A percentile compares a stretch with the other conserved stretches of the same genome.
Conservation (phyloP, 306 rosid genomes). For the Rubus parviflorus region DNA sequence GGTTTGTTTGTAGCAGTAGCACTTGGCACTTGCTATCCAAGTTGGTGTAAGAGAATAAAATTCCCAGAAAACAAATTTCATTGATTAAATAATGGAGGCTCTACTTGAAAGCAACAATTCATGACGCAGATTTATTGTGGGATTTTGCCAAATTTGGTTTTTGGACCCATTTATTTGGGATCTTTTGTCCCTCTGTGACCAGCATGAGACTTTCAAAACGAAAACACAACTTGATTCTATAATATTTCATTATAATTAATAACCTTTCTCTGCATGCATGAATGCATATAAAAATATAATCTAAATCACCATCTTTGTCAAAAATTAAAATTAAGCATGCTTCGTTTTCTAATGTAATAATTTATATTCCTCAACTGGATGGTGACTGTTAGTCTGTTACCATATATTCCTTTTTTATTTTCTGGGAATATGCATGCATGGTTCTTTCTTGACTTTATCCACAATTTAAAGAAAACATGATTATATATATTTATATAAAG, state of each 20-base stretch:
- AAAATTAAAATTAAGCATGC: neutral
- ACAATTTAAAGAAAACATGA: neutral
- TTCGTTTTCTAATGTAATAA: neutral
- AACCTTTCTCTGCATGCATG: neutral
- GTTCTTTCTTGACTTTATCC: slow-evolving; percentile 16
- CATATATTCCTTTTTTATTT: neutral
- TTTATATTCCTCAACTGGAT: neutral
- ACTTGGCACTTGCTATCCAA: slow-evolving; percentile 10
- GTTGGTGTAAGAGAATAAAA: neutral
- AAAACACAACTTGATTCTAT: neutral
- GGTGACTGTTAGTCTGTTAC: slow-evolving; percentile 9
- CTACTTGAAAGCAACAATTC: slow-evolving; percentile 16
- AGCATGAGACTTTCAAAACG: neutral
- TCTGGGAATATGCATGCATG: neutral
- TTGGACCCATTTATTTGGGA: slow-evolving; percentile 24
- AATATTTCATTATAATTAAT: neutral
- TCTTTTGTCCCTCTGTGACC: slow-evolving; percentile 20
- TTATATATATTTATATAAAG: neutral
- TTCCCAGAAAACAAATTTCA: neutral
- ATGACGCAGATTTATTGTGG: slow-evolving; percentile 13
- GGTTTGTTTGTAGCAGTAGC: neutral
- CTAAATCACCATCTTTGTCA: neutral
- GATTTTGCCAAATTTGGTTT: slow-evolving; percentile 6
- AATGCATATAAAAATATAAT: neutral
- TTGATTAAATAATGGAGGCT: neutral